phyloP scores from a whole-genome alignment of 441 rosid genomes.

The Arabidopsis lyrata region DNA sequence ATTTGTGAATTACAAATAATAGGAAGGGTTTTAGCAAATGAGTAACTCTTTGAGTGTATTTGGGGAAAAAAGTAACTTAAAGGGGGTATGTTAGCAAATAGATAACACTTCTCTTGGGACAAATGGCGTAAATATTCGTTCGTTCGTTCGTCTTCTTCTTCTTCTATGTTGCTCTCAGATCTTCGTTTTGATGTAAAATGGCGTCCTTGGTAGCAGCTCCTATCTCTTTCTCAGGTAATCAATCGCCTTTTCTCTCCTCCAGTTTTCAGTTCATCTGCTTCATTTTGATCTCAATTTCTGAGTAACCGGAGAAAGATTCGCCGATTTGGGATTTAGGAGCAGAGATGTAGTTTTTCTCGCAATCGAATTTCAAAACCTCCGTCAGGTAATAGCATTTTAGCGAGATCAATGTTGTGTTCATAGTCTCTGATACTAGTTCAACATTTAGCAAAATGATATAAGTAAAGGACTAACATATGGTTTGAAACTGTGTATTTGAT shows the following conservation, averaged over 20 bases:
- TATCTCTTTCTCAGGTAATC: constrained; percentile 21
- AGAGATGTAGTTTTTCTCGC: background rate
- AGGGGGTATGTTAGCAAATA: background rate
- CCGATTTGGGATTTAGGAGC: background rate
- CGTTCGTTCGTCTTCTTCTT: background rate
- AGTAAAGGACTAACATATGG: background rate
- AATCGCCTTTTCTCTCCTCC: background rate
- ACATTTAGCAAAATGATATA: background rate
- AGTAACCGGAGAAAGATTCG: too few species aligned
- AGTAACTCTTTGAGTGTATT: background rate
- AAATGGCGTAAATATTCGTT: background rate
- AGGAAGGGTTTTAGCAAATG: too few species aligned
- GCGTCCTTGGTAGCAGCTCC: constrained; percentile 12
- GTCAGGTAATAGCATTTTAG: background rate
- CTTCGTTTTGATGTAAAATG: constrained; percentile 16
- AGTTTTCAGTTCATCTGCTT: background rate
- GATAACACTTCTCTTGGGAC: background rate
- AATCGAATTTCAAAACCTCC: background rate
- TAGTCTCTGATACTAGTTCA: constrained; percentile 3
- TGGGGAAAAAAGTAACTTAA: background rate
- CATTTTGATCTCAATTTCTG: background rate
- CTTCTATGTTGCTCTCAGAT: constrained; percentile 13
- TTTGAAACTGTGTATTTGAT: constrained; percentile 1
- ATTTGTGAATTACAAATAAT: too few species aligned
- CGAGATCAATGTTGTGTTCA: background rate